Evolutionary conservation across 345 rosid genomes (phyloP).

Genomic region (Corymbia maculata): DNA sequence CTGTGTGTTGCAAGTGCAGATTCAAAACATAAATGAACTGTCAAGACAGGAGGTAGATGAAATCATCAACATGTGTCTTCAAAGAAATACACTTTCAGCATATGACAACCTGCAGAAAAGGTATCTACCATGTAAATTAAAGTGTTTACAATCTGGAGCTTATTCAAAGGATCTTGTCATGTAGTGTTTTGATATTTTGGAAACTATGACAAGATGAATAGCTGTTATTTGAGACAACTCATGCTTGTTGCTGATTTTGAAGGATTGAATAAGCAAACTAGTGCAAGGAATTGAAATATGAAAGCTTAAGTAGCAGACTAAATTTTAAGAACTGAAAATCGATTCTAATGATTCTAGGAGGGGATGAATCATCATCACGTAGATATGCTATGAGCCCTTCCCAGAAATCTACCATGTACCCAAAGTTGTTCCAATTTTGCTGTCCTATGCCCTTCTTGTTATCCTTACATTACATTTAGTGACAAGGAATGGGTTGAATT

Average conservation of each 20-base stretch:
- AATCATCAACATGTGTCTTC: constrained; percentile 60
- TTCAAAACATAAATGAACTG: constrained; percentile 81
- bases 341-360: background rate
- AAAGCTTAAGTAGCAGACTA: background rate
- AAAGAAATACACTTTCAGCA: constrained; percentile 44
- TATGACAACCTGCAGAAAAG: constrained; percentile 80
- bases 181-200: background rate
- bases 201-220: background rate
- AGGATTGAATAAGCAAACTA: background rate
- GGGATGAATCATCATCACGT: background rate
- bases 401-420: background rate
- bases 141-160: background rate
- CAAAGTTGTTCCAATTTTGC: background rate
- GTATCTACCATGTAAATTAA: constrained; percentile 10
- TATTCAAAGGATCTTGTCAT: background rate
- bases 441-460: background rate
- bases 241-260: background rate
- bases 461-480: background rate
- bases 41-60: constrained; percentile 97
- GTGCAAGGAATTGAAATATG: background rate
- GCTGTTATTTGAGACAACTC: background rate
- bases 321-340: background rate
- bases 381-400: background rate
- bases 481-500: background rate
- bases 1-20: constrained; percentile 30